Base-by-base conservation (phyloP, 2,329 filamentous ascomycete species). In the Fusarium algeriense region DNA sequence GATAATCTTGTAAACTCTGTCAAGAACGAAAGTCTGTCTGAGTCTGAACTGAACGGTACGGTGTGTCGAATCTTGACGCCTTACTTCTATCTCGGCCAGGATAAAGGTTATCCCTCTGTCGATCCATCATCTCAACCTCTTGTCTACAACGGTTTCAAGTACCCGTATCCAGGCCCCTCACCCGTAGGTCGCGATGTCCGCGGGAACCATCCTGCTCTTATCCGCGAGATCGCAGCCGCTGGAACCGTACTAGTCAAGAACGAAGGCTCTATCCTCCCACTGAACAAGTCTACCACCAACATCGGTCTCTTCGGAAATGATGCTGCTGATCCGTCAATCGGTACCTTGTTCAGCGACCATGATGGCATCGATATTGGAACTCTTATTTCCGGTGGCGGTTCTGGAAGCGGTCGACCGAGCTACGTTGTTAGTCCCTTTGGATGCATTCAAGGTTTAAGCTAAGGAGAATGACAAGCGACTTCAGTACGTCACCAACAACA, bases 171-270 rank as follows among this genome's bases (percentile, higher is more conserved):
- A 71, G 89, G 91, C n/a, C 76, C 77, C 43, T 84, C 85, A 74
- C 88, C 88, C 60, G 78, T 88, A 67, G 81, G 83, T 52, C 87
- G 85, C 30, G 87, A 88, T 69, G 87, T 88, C 2, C 85, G 88
- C 69, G 85, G 88, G 69, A 82, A 88, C 71, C 87, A 92, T 78
- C 89, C 89, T 74, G 85, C 88, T 41, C 89, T 93, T 72, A 88
- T 92, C 20, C 80, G 87, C 49, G 82, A 85, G 11, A 77, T 88
- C 41, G 85, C 86, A 12, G 78, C 88, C 58, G 85, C 90, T 73
- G 85, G 88, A 12, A 90, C 87, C 60, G 89, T 91, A 3, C 79
- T 94, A n/a, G 83, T 94, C 59, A 92, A 92, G 83, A 93, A 93
- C 77, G 82, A 83, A 4, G 84, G 78, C 49, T 81, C 80, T 28